Evolutionary conservation across 1,284 basidiomycete genomes (phyloP), one percentile per base, ranked within the genome.

Genomic region (Moniliophthora roreri): DNA sequence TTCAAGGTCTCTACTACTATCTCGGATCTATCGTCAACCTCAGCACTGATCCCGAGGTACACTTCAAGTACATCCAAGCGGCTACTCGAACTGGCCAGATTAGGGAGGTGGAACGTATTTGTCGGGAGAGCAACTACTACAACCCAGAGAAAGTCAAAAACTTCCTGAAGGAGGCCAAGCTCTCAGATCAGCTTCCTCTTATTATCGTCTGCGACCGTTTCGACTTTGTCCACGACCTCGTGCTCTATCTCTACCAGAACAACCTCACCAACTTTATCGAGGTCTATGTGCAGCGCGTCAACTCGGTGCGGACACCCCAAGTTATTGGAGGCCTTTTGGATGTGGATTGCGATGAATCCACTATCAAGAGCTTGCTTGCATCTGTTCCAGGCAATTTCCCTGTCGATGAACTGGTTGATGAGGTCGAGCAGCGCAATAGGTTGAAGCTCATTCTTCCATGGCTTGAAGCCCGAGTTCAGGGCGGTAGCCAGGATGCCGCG

Each of bases 91-190:
- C 97, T 18, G 96, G 96, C 41, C 97, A 99, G 70, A 95, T 99
- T 65, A 89, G 97, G 56, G 97, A 99, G 70, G 97, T 99, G 57
- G 97, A 99, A 76, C 93, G 97, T 55, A 96, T 99, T 66, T 97
- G 95, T 69, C 84, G 97, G 58, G 97, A 99, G 78, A 94, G 91
- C 70, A 98, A 99, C 75, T 81, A 80, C 74, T 99, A 99, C 82
- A 97, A 97, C 73, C 93, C 97, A 1, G 97, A 99, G 77, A 99
- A 99, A 76, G 97, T 99, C 80, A 99, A 99, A 82, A 99, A 99
- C 78, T 99, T 98, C 88, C 87, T 99, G 73, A 96, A 95, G 71
- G 97, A 99, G 70, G 96, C 96, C 64, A 97, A 98, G 68, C 87
- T 99, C 36, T 76, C 87, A 41, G 97, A 99, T 71, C 97, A 99